phyloP scores from a whole-genome alignment of 2,329 filamentous ascomycete genomes.

The Pseudogymnoascus sp. region DNA sequence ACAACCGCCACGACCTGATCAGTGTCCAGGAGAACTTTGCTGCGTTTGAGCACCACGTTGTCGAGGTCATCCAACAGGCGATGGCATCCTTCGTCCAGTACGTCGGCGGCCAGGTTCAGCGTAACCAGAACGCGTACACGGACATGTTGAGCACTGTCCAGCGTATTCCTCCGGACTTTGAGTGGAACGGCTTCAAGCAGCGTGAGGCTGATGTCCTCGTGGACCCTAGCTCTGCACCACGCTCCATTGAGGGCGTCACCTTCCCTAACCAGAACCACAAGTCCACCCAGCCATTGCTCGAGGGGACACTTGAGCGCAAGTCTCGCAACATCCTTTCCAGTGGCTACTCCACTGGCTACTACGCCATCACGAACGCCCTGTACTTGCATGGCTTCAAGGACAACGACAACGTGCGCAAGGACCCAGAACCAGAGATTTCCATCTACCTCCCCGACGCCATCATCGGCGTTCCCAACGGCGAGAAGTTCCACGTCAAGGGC shows the following conservation, averaged over 20 bases:
- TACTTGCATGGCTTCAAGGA: slow-evolving; percentile 97
- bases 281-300: slow-evolving; percentile 74
- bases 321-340: slow-evolving; percentile 73
- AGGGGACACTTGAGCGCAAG: slow-evolving; percentile 85
- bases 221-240: slow-evolving; percentile 66
- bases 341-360: slow-evolving; percentile 75
- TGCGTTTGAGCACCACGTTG: slow-evolving; percentile 77
- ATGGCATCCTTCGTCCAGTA: slow-evolving; percentile 79
- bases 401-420: slow-evolving; percentile 62
- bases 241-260: slow-evolving; percentile 63
- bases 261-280: slow-evolving; percentile 87
- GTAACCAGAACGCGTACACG: slow-evolving; percentile 69
- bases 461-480: slow-evolving; percentile 62
- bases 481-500: slow-evolving; percentile 91
- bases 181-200: slow-evolving; percentile 79
- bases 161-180: slow-evolving; percentile 73
- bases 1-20: slow-evolving; percentile 85
- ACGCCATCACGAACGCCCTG: slow-evolving; percentile 79
- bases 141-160: slow-evolving; percentile 76
- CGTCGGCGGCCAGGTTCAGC: slow-evolving; percentile 72
- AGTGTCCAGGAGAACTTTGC: slow-evolving; percentile 86
- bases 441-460: slow-evolving; percentile 88
- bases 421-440: slow-evolving; percentile 77
- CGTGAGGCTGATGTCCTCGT: slow-evolving; percentile 68
- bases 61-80: slow-evolving; percentile 74